A percentile compares a stretch with the other conserved stretches of the same genome.
Evolutionary conservation across 2,329 filamentous ascomycete species (phyloP).

Genomic region (Fusarium sp.): DNA sequence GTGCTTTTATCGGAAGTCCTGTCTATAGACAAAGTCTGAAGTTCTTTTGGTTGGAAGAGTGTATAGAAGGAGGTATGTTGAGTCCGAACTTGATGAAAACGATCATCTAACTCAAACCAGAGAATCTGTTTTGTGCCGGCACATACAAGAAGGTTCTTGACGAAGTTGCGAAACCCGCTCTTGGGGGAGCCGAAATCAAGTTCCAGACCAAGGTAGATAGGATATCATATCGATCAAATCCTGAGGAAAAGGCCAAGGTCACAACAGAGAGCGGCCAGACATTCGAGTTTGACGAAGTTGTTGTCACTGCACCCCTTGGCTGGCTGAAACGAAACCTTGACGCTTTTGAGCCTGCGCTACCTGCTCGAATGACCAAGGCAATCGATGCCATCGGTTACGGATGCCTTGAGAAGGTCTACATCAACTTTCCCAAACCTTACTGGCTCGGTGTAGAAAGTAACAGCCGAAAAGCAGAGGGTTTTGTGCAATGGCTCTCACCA

Average conservation of each 20-base stretch:
- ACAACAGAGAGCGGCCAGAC: constrained; percentile 56
- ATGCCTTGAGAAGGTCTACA: constrained; percentile 76
- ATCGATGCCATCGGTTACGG: constrained; percentile 76
- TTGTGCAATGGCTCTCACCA: constrained; percentile 81
- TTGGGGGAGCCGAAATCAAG: constrained; percentile 64
- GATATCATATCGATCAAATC: constrained; percentile 50
- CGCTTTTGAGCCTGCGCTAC: constrained; percentile 71
- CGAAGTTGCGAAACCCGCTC: constrained; percentile 66
- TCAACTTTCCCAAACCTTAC: constrained; percentile 80
- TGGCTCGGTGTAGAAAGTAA: constrained; percentile 65
- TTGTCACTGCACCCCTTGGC: constrained; percentile 75
- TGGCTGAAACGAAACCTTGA: constrained; percentile 71
- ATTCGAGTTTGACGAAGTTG: constrained; percentile 72
- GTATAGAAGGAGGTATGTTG: constrained; percentile 72
- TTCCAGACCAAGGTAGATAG: constrained; percentile 59
- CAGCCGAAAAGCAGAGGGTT: constrained; percentile 65
- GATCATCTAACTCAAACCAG: constrained; percentile 47
- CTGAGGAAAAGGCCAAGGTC: constrained; percentile 53
- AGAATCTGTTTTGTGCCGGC: constrained; percentile 69
- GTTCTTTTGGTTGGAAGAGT: constrained; percentile 83
- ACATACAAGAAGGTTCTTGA: constrained; percentile 70
- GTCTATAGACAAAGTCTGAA: constrained; percentile 74
- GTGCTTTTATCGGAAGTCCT: constrained; percentile 74
- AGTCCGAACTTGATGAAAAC: not conserved
- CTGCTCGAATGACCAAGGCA: constrained; percentile 65